Percentiles rank a stretch among this genome's conserved stretches.
Conservation (phyloP, 192 early-diverging fungal species). For the Diversispora eburnea region DNA sequence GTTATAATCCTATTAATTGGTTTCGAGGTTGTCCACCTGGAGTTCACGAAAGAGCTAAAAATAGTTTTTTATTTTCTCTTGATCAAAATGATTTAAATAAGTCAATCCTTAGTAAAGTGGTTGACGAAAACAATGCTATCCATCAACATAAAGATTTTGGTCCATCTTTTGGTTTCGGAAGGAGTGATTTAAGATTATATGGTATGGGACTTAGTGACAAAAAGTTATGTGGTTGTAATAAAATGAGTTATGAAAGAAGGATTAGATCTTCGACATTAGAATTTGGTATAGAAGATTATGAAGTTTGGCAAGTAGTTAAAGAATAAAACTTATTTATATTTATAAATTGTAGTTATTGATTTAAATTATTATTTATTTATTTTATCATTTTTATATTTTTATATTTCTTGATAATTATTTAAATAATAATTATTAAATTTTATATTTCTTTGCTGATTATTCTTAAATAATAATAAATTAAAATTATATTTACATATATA, state of each 20-base stretch:
- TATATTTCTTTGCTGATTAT: too few relatives aligned
- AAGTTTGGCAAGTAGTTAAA: constrained; percentile 5
- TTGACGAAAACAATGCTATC: not conserved
- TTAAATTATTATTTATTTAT: too few relatives aligned
- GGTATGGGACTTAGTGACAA: not conserved
- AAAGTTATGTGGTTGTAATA: not conserved
- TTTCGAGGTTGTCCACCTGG: too few relatives aligned
- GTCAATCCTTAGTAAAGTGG: not conserved
- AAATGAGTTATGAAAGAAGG: not conserved
- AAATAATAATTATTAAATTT: too few relatives aligned
- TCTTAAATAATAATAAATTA: too few relatives aligned
- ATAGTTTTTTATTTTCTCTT: constrained; percentile 1
- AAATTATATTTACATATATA: too few relatives aligned
- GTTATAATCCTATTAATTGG: not conserved
- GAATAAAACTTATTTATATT: not conserved
- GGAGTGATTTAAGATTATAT: constrained; percentile 1
- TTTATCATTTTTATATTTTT: too few relatives aligned
- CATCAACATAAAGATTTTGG: not conserved
- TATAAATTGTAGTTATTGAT: too few relatives aligned
- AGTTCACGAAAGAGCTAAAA: not conserved
- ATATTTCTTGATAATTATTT: too few relatives aligned
- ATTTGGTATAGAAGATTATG: not conserved
- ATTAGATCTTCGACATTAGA: not conserved
- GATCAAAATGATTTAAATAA: not conserved
- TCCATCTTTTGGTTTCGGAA: not conserved